A percentile compares a stretch with the other conserved stretches of the same genome.
phyloP scores from a whole-genome alignment of 306 rosid genomes.

The Ormosia semicastrata region DNA sequence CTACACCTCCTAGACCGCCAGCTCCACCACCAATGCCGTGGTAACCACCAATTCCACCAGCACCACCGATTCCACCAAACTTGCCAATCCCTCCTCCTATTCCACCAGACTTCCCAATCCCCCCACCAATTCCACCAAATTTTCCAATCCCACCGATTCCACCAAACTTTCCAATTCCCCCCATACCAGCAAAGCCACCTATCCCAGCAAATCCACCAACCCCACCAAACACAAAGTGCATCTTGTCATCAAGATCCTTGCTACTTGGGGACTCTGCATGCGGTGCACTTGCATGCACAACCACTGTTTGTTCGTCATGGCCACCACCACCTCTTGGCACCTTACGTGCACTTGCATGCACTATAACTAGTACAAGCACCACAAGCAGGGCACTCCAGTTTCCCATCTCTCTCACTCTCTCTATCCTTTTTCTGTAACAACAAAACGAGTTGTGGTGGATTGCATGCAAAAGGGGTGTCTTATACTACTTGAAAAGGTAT shows the following conservation, averaged over 20 bases:
- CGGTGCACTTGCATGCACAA: conserved; percentile 39
- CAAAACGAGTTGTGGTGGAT: neutral
- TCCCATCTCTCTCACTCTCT: conserved; percentile 33
- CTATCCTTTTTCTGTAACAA: neutral
- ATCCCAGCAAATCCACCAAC: conserved; percentile 60
- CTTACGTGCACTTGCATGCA: conserved; percentile 56
- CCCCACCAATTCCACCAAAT: conserved; percentile 21
- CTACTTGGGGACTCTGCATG: conserved; percentile 21
- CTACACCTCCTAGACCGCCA: neutral
- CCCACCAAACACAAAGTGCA: conserved; percentile 55
- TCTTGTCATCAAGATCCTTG: conserved; percentile 44
- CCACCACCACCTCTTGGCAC: conserved; percentile 29
- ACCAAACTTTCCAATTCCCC: conserved; percentile 9
- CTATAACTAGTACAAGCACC: conserved; percentile 23
- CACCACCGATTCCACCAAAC: conserved; percentile 28
- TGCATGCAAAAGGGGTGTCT: conserved; percentile 22
- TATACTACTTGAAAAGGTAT: conserved; percentile 5
- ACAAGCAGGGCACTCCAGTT: conserved; percentile 23
- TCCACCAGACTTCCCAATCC: neutral
- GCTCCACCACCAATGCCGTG: neutral
- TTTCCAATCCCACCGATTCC: neutral
- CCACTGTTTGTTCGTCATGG: conserved; percentile 6
- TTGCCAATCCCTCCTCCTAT: conserved; percentile 19
- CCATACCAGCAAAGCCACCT: conserved; percentile 20
- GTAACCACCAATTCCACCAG: neutral